Evolutionary conservation across 1,139 yeast genomes (phyloP).

Genomic region (Yamadazyma oceani): DNA sequence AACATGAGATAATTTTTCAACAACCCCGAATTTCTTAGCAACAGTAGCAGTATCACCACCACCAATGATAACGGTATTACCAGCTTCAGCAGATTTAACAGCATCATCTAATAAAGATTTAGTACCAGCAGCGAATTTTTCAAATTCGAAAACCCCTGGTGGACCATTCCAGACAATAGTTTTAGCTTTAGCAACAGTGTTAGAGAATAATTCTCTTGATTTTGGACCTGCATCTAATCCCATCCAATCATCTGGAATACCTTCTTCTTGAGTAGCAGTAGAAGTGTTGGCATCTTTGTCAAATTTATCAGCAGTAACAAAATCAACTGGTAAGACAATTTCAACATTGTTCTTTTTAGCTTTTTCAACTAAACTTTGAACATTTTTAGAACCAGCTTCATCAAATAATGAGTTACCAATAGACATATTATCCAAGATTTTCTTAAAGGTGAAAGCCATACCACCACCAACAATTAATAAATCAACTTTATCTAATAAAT

Average conservation of each 20-base stretch:
- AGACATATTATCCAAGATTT: slow-evolving; percentile 77
- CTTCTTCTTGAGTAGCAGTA: slow-evolving; percentile 77
- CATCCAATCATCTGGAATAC: slow-evolving; percentile 92
- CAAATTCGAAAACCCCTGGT: slow-evolving; percentile 98
- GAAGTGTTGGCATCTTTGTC: slow-evolving; percentile 85
- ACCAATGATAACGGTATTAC: slow-evolving; percentile 94
- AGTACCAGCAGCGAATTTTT: slow-evolving; percentile 85
- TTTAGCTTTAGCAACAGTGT: slow-evolving; percentile 85
- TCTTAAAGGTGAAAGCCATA: slow-evolving; percentile 98
- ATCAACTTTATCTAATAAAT: slow-evolving; percentile 92
- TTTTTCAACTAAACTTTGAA: slow-evolving; percentile 83
- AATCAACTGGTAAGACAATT: slow-evolving; percentile 89
- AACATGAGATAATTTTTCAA: slow-evolving; percentile 92
- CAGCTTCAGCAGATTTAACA: slow-evolving; percentile 79
- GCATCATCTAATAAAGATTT: slow-evolving; percentile 83
- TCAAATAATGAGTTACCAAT: slow-evolving; percentile 92
- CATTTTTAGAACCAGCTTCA: slow-evolving; percentile 90
- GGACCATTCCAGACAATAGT: slow-evolving; percentile 99
- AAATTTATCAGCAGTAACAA: slow-evolving; percentile 90
- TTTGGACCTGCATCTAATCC: slow-evolving; percentile 95
- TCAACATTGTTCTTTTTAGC: slow-evolving; percentile 94
- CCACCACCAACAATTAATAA: slow-evolving; percentile 95
- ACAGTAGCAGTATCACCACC: slow-evolving; percentile 99
- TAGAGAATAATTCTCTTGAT: slow-evolving; percentile 72
- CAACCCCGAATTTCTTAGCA: slow-evolving; percentile 95